Conservation (phyloP, 345 rosid species). For the Hirschfeldia incana region DNA sequence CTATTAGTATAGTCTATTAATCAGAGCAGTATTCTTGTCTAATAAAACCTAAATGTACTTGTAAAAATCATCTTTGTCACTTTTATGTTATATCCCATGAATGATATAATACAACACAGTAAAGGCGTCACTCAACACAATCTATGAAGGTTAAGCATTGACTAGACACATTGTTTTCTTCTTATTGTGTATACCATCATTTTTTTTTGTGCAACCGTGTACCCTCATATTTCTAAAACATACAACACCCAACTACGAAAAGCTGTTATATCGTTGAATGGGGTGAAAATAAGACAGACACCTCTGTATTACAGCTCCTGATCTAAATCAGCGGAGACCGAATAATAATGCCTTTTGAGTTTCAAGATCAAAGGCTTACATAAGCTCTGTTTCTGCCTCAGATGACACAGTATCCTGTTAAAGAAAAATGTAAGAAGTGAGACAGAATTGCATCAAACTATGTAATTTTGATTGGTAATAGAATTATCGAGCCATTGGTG, state of each 20-base stretch:
- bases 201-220: too few relatives aligned
- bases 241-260: neutral
- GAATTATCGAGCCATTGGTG: neutral
- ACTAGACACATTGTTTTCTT: too few relatives aligned
- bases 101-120: neutral
- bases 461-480: neutral
- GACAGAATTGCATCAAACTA: neutral
- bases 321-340: neutral
- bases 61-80: neutral
- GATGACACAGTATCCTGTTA: constrained; percentile 35
- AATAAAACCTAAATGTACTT: neutral
- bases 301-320: neutral
- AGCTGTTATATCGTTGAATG: neutral
- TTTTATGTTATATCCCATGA: neutral
- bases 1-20: neutral
- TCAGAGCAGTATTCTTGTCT: neutral
- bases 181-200: neutral
- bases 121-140: neutral
- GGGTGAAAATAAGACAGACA: neutral
- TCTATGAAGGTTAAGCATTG: neutral
- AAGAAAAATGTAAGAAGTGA: neutral
- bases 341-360: neutral
- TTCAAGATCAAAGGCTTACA: neutral
- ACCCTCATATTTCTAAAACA: neutral
- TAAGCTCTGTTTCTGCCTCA: constrained; percentile 14